A percentile compares a stretch with the other conserved stretches of the same genome.
phyloP scores from a whole-genome alignment of 2,329 filamentous ascomycete genomes.

The Diaporthe australafricana region DNA sequence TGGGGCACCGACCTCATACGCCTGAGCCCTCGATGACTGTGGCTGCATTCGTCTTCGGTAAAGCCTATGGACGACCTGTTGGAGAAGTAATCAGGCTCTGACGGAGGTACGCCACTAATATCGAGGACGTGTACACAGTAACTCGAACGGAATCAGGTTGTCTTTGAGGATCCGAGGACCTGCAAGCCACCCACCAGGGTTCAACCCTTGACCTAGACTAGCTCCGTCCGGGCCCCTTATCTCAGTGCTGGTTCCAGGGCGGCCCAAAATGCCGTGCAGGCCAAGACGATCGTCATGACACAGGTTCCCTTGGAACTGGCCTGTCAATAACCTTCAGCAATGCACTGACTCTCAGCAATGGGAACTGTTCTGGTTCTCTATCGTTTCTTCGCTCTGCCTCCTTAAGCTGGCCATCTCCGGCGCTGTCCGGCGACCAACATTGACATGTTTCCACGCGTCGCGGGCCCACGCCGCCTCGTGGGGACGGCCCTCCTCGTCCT shows the following conservation, averaged over 20 bases:
- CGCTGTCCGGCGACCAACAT: constrained; percentile 8
- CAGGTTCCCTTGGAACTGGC: background rate
- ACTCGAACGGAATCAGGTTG: too few species aligned
- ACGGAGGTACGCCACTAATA: background rate
- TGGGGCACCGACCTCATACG: background rate
- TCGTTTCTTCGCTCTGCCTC: background rate
- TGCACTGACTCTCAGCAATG: constrained; percentile 10
- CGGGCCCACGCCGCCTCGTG: constrained; percentile 34
- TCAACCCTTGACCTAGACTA: background rate
- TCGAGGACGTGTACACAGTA: background rate
- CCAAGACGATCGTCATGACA: background rate
- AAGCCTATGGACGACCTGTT: too few species aligned
- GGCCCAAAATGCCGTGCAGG: background rate
- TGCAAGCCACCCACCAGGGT: background rate
- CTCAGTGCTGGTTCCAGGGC: background rate
- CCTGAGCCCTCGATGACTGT: too few species aligned
- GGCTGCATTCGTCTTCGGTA: background rate
- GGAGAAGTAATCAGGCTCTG: background rate
- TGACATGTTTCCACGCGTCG: constrained; percentile 36
- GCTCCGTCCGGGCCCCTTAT: background rate
- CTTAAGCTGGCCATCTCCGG: background rate
- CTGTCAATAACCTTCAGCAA: background rate
- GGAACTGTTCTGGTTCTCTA: background rate
- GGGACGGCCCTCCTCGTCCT: constrained; percentile 29
- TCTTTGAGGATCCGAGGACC: too few species aligned